Percentiles rank a stretch among this genome's conserved stretches.
phyloP scores from a whole-genome alignment of 768 basidiomycete genomes.

The Pulveroboletus sp. region DNA sequence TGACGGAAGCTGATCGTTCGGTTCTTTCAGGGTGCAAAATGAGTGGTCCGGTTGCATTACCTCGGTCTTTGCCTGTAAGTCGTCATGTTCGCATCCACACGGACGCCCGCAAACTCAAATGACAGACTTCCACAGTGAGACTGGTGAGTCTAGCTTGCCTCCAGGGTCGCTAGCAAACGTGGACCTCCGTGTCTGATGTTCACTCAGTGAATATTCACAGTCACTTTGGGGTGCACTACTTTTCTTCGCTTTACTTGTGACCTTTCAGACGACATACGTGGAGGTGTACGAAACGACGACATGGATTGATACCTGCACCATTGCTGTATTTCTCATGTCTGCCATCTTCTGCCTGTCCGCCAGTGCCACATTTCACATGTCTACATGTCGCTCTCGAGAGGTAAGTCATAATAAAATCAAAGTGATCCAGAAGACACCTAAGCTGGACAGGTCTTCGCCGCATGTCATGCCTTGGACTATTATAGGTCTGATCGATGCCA shows the following conservation, averaged over 20 bases:
- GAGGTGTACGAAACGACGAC: conserved; percentile 49
- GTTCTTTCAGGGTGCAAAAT: conserved; percentile 47
- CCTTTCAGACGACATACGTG: conserved; percentile 51
- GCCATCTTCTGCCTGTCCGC: conserved; percentile 71
- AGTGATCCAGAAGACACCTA: neutral
- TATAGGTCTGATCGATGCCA: conserved; percentile 39
- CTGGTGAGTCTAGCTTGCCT: conserved; percentile 39
- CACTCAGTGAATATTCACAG: conserved; percentile 78
- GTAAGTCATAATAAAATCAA: conserved; percentile 36
- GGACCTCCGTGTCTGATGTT: conserved; percentile 11
- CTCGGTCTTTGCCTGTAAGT: conserved; percentile 68
- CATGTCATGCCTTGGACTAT: conserved; percentile 75
- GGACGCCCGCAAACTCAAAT: conserved; percentile 16
- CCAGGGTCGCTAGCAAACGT: neutral
- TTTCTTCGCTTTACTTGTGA: conserved; percentile 52
- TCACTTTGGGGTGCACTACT: conserved; percentile 68
- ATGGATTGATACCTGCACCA: conserved; percentile 56
- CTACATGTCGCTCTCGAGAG: conserved; percentile 65
- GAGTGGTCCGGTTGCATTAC: conserved; percentile 58
- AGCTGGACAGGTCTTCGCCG: conserved; percentile 48
- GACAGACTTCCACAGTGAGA: conserved; percentile 76
- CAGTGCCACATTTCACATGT: conserved; percentile 72
- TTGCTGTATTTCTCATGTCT: conserved; percentile 62
- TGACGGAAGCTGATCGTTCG: neutral
- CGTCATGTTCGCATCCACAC: conserved; percentile 11